Evolutionary conservation across 352 stramenopile species (phyloP), one percentile per base, ranked within the genome.

Genomic region (Paralagenidium karlingii): DNA sequence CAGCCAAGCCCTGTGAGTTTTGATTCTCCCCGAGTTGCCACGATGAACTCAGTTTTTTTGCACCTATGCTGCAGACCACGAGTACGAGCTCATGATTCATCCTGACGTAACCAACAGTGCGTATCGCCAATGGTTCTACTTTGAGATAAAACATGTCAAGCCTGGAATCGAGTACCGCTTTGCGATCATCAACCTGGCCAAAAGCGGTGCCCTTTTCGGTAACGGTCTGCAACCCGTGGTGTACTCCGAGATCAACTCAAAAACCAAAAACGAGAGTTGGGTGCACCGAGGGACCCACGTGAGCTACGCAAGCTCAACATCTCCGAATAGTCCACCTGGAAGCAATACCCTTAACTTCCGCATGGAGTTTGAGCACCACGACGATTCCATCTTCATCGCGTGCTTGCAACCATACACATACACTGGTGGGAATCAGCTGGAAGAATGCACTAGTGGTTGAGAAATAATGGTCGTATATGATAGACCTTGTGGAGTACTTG

Each of bases 91-190:
- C 10, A 19, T 62, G 8, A 68, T 88, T 29, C 75, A 85, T 33
- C 75, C 75, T 0, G 75, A 88, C 51, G 57, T 85, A 43, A 82
- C 79, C 55, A 88, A 88, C 45, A 74, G 70, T 34, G 75, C 75
- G 8, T 88, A 88, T 39, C 63, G 75, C 7, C 82, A 95, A 51
- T 95, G 82, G 82, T 95, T 92, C 52, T 94, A 94, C 62, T 95
- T 94, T 43, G 47, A 78, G 24, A 71, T 93, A 13, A 71, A 56
- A 25, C 85, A 85, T 46, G 68, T 52, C 2, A 24, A 30, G 2
- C 62, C 52, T 5, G 70, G 66, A 8, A n/a, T 66, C 11, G 42
- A 22, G 13, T 82, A 89, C 49, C 60, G 65, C 8, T 90, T 94
- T 38, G 56, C 71, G 9, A 60, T 94, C 11, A 51, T 75, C 0